Evolutionary conservation across 805 yeast genomes (phyloP), one percentile per base, ranked within the genome.

Genomic region (Pichia rugopelliculosa): DNA sequence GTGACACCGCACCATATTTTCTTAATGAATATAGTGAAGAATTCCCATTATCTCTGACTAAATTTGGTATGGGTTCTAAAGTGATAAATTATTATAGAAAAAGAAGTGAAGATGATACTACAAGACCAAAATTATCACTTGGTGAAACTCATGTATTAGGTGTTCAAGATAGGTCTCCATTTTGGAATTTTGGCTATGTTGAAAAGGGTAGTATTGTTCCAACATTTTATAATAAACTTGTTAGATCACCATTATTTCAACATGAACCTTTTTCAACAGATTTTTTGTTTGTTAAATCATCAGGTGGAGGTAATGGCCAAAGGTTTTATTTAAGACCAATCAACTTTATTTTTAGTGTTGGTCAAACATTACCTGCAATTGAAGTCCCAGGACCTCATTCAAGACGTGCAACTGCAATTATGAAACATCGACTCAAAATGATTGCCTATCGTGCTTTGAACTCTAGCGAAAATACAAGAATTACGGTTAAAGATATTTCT

Each of bases 331-430:
- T 93, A 53, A 74, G 95, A 53, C 72, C 72, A 18, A 74, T 93
- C 22, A 82, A 82, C 44, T 80, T 82, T 60, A 60, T 87, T 42
- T 93, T 88, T 63, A 80, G 88, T 0, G 96, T 90, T 13, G 99
- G 99, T 1, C 96, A 93, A 60, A 77, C 86, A 0, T 81, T 88
- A 55, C 99, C 99, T 1, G 96, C 88, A 2, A 86, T 87, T 41
- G 96, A 88, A 59, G 84, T 93, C 30, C 99, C 99, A 0, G 97
- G 98, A 1, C 99, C 99, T 2, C 96, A 93, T 62, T 88, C 97
- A 1, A 77, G 99, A 64, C 89, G 88, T 58, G 97, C 90, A 21
- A 90, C 98, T 0, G 84, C 96, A 3, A 90, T 95, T 22, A 80
- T 89, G 38, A 90, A 91, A 58, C 90, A 89, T 60, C 74, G 99